Conservation (phyloP, 2,329 filamentous ascomycete species). For the Delphinella strobiligena region DNA sequence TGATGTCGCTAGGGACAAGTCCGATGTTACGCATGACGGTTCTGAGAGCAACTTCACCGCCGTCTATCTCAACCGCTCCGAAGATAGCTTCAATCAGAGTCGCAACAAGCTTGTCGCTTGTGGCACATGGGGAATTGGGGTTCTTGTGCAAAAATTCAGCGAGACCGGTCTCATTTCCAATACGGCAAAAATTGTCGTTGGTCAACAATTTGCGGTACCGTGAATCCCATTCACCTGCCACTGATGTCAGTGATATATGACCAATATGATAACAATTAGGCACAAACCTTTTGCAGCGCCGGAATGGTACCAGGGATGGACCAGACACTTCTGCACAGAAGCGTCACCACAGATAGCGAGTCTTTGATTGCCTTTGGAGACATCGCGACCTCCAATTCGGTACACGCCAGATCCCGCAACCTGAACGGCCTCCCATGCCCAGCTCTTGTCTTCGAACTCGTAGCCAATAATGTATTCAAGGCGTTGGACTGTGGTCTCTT, state of each 20-base stretch:
- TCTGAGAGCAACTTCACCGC: not conserved
- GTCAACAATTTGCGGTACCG: not conserved
- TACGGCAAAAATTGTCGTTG: not conserved
- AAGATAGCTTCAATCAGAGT: slow-evolving; percentile 1
- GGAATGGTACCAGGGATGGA: not conserved
- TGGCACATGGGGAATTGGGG: not conserved
- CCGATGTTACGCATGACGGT: slow-evolving; percentile 1
- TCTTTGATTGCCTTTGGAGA: slow-evolving; percentile 1
- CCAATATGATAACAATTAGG: too few species aligned
- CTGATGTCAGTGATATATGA: not conserved
- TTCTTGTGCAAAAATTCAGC: not conserved
- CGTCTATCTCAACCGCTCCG: not conserved
- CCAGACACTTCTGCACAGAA: not conserved
- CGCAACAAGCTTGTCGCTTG: not conserved
- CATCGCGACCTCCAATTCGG: not conserved
- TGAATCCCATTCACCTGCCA: not conserved
- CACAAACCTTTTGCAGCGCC: not conserved
- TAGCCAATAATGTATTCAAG: slow-evolving; percentile 4
- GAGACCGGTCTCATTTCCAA: not conserved
- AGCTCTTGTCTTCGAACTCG: not conserved
- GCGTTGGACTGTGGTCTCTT: too few species aligned
- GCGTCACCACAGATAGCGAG: slow-evolving; percentile 1
- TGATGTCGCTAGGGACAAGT: too few species aligned
- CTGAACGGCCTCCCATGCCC: slow-evolving; percentile 4
- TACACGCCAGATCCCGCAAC: slow-evolving; percentile 2